Evolutionary conservation across 2,329 filamentous ascomycete species (phyloP).

Genomic region (Hymenoscyphus salicellus): DNA sequence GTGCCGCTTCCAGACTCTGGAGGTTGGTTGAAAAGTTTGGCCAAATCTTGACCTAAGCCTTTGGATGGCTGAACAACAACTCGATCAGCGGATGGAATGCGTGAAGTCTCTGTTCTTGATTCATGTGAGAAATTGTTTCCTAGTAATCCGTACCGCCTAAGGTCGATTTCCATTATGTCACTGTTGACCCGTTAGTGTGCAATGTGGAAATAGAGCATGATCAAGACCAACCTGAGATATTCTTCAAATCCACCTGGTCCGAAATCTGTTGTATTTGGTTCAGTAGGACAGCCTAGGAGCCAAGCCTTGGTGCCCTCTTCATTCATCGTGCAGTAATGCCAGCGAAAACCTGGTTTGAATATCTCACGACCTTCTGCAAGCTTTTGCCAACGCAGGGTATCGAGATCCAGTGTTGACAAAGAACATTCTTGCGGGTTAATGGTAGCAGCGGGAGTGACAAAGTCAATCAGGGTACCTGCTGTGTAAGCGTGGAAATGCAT

Average conservation of each 20-base stretch:
- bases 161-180: constrained; percentile 89
- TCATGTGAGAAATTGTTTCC: constrained; percentile 69
- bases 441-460: constrained; percentile 87
- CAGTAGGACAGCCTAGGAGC: constrained; percentile 87
- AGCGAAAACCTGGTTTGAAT: constrained; percentile 86
- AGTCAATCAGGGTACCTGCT: constrained; percentile 87
- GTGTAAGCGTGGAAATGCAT: constrained; percentile 96
- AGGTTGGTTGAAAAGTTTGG: constrained; percentile 79
- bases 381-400: constrained; percentile 87
- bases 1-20: constrained; percentile 82
- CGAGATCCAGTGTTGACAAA: constrained; percentile 82
- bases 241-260: constrained; percentile 76
- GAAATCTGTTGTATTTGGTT: constrained; percentile 62
- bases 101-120: constrained; percentile 47
- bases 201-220: not conserved
- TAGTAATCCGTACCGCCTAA: constrained; percentile 85
- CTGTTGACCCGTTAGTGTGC: not conserved
- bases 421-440: constrained; percentile 86
- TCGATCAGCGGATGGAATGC: constrained; percentile 46
- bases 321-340: constrained; percentile 98
- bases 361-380: constrained; percentile 91
- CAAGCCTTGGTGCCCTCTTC: constrained; percentile 94
- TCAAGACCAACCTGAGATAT: constrained; percentile 60
- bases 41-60: constrained; percentile 79
- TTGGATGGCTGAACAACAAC: constrained; percentile 55